Evolutionary conservation across 1,284 basidiomycete species (phyloP).

Genomic region (Lignosus rhinocerotis): DNA sequence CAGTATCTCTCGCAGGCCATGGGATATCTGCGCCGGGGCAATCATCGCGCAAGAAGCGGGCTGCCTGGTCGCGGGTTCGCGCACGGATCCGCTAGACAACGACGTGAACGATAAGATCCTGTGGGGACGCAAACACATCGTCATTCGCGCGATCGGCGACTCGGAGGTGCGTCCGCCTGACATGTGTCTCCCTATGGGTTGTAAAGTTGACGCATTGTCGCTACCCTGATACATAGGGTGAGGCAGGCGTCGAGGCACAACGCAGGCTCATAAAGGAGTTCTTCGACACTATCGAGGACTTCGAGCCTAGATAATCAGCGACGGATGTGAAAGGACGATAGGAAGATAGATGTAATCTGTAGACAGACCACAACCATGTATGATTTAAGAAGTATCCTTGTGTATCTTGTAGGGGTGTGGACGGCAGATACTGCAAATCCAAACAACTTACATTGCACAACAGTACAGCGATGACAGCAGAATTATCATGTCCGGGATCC

Average conservation of each 20-base stretch:
- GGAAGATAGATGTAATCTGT: background rate
- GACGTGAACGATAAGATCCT: slow-evolving; percentile 71
- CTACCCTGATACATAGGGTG: slow-evolving; percentile 42
- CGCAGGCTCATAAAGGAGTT: slow-evolving; percentile 82
- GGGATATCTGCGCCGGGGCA: slow-evolving; percentile 92
- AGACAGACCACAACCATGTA: too few relatives aligned
- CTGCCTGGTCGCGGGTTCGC: slow-evolving; percentile 73
- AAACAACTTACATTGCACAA: slow-evolving; percentile 16
- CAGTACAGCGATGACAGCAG: slow-evolving; percentile 14
- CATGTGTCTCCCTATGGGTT: background rate
- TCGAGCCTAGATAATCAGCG: slow-evolving; percentile 39
- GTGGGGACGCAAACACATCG: slow-evolving; percentile 84
- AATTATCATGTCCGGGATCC: slow-evolving; percentile 23
- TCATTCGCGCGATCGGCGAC: slow-evolving; percentile 70
- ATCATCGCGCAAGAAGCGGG: slow-evolving; percentile 93
- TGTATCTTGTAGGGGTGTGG: background rate
- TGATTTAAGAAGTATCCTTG: too few relatives aligned
- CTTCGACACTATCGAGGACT: slow-evolving; percentile 80
- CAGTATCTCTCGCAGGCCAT: slow-evolving; percentile 53
- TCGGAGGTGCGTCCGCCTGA: slow-evolving; percentile 43
- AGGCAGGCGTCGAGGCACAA: slow-evolving; percentile 74
- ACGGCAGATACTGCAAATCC: slow-evolving; percentile 1
- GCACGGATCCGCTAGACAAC: slow-evolving; percentile 47
- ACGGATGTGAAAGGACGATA: background rate
- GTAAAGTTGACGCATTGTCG: background rate